Evolutionary conservation across 129 eudicot genomes (phyloP).

Genomic region (Logfia minima): DNA sequence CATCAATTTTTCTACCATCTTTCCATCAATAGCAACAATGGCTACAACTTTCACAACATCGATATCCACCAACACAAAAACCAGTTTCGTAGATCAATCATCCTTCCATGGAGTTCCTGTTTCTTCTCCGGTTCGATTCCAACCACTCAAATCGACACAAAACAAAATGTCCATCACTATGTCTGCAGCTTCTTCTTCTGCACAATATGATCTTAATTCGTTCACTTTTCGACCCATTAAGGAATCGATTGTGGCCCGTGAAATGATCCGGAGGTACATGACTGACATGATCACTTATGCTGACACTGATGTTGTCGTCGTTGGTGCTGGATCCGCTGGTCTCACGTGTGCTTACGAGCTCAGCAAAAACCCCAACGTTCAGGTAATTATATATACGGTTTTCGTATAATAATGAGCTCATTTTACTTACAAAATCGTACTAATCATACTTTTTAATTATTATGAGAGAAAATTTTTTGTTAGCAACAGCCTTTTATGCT

Average conservation of each 20-base stretch:
- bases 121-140: slow-evolving; percentile 34
- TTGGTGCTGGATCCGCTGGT: slow-evolving; percentile 61
- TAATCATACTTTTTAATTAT: too few relatives aligned
- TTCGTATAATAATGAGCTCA: background rate
- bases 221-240: slow-evolving; percentile 49
- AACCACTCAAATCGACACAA: slow-evolving; percentile 41
- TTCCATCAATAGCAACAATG: slow-evolving; percentile 46
- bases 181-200: slow-evolving; percentile 41
- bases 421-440: too few relatives aligned
- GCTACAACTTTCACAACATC: slow-evolving; percentile 54
- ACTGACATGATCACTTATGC: slow-evolving; percentile 60
- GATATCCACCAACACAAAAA: slow-evolving; percentile 30
- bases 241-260: slow-evolving; percentile 55
- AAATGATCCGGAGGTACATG: slow-evolving; percentile 61
- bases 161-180: slow-evolving; percentile 43
- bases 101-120: slow-evolving; percentile 53
- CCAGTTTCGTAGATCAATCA: slow-evolving; percentile 37
- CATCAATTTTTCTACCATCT: background rate
- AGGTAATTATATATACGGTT: slow-evolving; percentile 6
- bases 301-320: slow-evolving; percentile 51
- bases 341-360: slow-evolving; percentile 59
- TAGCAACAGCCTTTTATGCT: too few relatives aligned
- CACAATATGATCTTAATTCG: slow-evolving; percentile 36
- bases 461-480: too few relatives aligned
- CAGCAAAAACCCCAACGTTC: slow-evolving; percentile 48